phyloP scores from a whole-genome alignment of 73 alveolate genomes.

The Paramecium biaurelia region DNA sequence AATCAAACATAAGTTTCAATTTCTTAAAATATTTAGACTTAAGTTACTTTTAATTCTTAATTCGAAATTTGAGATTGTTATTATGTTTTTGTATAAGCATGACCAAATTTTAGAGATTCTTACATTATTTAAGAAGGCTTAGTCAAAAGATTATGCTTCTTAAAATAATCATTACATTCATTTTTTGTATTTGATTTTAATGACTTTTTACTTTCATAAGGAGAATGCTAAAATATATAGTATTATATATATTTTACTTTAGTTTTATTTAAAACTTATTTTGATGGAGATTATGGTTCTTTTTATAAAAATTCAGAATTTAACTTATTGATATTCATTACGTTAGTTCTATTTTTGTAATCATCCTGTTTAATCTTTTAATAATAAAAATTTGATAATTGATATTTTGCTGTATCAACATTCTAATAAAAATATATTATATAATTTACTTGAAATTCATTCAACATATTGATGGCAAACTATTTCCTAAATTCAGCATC shows the following conservation, averaged over 20 bases:
- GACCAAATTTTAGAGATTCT: neutral
- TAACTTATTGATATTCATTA: neutral
- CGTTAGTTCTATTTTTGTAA: neutral
- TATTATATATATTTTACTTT: neutral
- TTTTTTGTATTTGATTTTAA: neutral
- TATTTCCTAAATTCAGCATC: constrained; percentile 61
- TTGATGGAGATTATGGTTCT: neutral
- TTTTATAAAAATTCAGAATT: neutral
- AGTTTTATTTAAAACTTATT: neutral
- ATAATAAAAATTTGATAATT: neutral
- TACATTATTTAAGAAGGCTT: neutral
- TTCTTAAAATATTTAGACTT: neutral
- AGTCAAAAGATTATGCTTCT: constrained; percentile 7
- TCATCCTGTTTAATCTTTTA: neutral
- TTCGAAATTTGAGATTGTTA: neutral
- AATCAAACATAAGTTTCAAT: constrained; percentile 30
- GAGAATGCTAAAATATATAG: neutral
- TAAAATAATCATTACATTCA: neutral
- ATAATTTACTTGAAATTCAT: neutral
- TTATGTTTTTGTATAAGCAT: neutral
- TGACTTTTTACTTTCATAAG: constrained; percentile 1
- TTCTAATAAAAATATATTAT: neutral
- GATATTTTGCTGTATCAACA: neutral
- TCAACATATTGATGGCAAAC: neutral
- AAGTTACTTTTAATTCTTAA: constrained; percentile 6